Percentiles rank a stretch among this genome's conserved stretches.
Conservation (phyloP, 1,139 yeast genomes). For the Nakaseomyces delphensis region DNA sequence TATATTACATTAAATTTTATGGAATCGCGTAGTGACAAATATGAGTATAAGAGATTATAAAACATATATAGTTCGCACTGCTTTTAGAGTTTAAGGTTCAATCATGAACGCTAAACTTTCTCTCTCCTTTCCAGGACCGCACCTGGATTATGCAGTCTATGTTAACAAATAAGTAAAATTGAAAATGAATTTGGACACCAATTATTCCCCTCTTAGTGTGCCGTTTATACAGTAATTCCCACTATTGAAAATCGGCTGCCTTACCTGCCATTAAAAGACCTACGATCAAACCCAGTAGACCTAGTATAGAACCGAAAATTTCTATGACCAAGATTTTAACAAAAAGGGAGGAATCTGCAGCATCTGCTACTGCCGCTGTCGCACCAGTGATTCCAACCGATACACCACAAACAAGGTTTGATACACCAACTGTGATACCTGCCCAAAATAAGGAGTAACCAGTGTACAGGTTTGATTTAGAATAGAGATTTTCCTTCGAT, state of each 20-base stretch:
- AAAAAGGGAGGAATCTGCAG: conserved; percentile 90
- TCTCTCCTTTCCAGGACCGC: no score
- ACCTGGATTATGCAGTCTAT: no score
- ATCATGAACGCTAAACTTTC: no score
- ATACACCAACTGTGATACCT: conserved; percentile 88
- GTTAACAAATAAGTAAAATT: no score
- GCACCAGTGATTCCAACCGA: conserved; percentile 98
- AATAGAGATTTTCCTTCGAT: conserved; percentile 45
- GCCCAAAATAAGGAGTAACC: conserved; percentile 97
- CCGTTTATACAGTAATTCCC: no score
- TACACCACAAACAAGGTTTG: conserved; percentile 92
- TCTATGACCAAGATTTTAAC: conserved; percentile 95
- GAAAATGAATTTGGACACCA: no score
- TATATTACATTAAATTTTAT: background rate
- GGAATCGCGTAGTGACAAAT: background rate
- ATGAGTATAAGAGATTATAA: no score
- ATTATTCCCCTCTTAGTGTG: no score
- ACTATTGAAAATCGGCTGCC: conserved; percentile 65
- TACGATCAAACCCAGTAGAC: conserved; percentile 88
- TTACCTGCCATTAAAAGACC: conserved; percentile 96
- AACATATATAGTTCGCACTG: no score
- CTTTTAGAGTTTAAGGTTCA: no score
- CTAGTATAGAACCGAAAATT: conserved; percentile 93
- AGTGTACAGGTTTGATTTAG: conserved; percentile 85
- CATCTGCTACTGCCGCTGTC: conserved; percentile 96